Evolutionary conservation across 352 stramenopile genomes (phyloP).

Genomic region (Pythium folliculosum): DNA sequence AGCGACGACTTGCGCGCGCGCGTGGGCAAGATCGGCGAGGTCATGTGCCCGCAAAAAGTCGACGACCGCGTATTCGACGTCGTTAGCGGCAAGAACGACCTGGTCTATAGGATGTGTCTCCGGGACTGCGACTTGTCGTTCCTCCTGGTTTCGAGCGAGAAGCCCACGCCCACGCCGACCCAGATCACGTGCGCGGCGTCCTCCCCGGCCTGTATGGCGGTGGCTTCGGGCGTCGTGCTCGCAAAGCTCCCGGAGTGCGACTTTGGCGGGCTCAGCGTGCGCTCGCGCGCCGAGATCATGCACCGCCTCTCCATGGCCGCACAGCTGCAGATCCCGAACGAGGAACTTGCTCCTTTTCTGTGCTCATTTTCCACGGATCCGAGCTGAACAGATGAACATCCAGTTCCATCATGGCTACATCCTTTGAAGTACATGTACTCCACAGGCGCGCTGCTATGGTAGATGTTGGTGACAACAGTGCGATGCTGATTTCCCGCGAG

Average conservation of each 20-base stretch:
- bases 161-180: no score
- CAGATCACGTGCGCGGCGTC: no score
- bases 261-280: conserved; percentile 27
- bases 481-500: background rate
- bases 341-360: background rate
- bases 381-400: background rate
- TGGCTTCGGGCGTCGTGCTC: conserved; percentile 2
- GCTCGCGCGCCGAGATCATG: conserved; percentile 13
- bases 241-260: conserved; percentile 38
- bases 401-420: conserved; percentile 21
- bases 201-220: conserved; percentile 32
- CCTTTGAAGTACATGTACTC: conserved; percentile 18
- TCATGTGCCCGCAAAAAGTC: no score
- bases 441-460: no score
- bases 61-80: no score
- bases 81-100: no score
- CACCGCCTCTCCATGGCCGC: conserved; percentile 2
- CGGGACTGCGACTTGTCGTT: no score
- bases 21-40: no score
- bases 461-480: background rate
- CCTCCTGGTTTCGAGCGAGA: no score
- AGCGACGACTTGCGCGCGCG: no score
- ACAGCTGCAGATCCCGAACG: conserved; percentile 6
- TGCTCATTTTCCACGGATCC: background rate
- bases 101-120: no score